These are phyloP conservation scores for Vicia sativa DNA, from an alignment of 306 rosid genomes.

Conservation along the genomic window DNA sequence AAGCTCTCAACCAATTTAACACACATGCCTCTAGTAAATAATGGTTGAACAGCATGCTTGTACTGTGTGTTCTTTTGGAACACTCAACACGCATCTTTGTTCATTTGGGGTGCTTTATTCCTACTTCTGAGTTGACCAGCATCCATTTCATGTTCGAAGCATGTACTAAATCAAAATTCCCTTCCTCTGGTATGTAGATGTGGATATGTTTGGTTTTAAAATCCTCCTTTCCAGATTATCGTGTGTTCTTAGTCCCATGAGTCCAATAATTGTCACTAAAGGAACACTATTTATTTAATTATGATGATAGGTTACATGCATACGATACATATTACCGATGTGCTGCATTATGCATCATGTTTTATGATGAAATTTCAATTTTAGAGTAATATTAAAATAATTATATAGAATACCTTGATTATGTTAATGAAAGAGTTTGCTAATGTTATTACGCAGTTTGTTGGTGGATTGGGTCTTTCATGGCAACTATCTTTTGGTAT, in stretches of 20 bases:
- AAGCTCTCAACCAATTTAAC: constrained; percentile 2
- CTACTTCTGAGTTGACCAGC: constrained; percentile 2
- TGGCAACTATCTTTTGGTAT: constrained; percentile 96
- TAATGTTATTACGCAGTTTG: constrained; percentile 63
- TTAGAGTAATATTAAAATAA: constrained; percentile 2
- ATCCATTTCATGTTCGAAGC: not conserved
- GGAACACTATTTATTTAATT: constrained; percentile 8
- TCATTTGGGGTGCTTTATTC: constrained; percentile 26
- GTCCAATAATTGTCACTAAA: not conserved
- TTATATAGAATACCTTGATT: constrained; percentile 12
- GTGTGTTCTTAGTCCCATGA: not conserved
- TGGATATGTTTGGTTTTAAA: constrained; percentile 18
- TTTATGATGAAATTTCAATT: constrained; percentile 25
- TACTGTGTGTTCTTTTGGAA: constrained; percentile 22
- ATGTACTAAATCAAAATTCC: not conserved
- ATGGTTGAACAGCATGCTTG: constrained; percentile 18
- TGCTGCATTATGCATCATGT: constrained; percentile 13
- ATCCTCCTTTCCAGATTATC: not conserved
- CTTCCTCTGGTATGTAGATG: not conserved
- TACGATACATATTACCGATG: not conserved
- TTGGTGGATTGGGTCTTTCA: constrained; percentile 94
- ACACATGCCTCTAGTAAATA: not conserved
- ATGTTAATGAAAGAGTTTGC: constrained; percentile 27
- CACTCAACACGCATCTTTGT: constrained; percentile 18
- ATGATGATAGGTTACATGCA: constrained; percentile 10